These are phyloP conservation scores for Leccinum imitatum DNA, from an alignment of 768 basidiomycete species.

Conservation along the genomic window DNA sequence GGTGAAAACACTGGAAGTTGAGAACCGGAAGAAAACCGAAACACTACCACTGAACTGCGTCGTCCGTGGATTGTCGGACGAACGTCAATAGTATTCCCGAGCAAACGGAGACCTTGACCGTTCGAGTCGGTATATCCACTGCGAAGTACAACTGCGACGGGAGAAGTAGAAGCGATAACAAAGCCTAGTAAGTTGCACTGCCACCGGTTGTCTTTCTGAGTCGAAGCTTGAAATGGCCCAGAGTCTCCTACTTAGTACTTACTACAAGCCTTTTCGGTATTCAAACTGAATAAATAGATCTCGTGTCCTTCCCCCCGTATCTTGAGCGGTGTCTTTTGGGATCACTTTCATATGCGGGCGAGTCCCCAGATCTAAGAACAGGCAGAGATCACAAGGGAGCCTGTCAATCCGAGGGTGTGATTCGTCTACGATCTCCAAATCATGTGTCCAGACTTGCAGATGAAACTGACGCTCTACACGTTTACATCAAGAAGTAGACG, in stretches of 20 bases:
- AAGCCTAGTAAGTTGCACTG: neutral
- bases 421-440: slow-evolving; percentile 47
- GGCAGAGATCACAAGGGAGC: slow-evolving; percentile 29
- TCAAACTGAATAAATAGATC: no score
- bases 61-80: neutral
- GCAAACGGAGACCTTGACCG: neutral
- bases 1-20: neutral
- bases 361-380: no score
- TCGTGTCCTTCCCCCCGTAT: no score
- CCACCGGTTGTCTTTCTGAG: neutral
- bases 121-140: no score
- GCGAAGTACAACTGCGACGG: no score
- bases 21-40: neutral
- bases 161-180: no score
- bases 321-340: no score
- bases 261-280: no score
- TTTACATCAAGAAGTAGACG: neutral
- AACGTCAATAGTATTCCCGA: neutral
- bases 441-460: neutral
- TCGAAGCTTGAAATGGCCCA: no score
- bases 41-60: neutral
- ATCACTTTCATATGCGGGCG: no score
- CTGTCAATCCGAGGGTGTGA: slow-evolving; percentile 51
- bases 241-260: no score
- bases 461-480: neutral